Base-by-base conservation (phyloP, 164 flowering plant genomes). In the Pachysandra terminalis region DNA sequence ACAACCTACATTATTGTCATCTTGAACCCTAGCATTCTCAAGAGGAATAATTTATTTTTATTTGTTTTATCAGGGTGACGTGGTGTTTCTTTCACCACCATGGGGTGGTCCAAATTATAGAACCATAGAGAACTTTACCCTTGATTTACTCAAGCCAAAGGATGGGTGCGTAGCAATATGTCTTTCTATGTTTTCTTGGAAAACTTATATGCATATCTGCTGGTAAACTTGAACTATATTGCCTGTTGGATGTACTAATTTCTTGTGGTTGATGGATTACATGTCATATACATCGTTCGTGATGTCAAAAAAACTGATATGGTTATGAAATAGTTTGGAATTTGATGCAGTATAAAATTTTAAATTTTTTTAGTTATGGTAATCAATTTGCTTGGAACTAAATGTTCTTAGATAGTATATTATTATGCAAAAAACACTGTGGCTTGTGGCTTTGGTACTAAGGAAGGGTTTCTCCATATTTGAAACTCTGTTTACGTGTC, bases 21-120 rank as follows among this genome's bases (percentile, higher is more conserved):
- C 7, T 32, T 32, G 37, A 32, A 32, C 7, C 3, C 7, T 32
- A 32, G 37, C 37, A 32, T 3, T 32, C 37, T 32, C 37, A 3
- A 7, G 37, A 32, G 37, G 37, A 32, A 32, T 45, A 61, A 59
- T 63, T 63, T 49, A 9, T 25, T 45, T 26, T 21, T 68, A 49
- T 53, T 57, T 21, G 48, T 66, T 74, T 66, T 26, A 19, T 40
- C 65, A 84, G 89, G 89, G 78, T 26, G 83, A 85, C 41, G 73
- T 74, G 41, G 77, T 73, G 32, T 85, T 83, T 71, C 85, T 85
- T 63, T 65, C 89, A 62, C 87, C 89, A 53, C 89, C 89, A 67
- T 85, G 89, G 89, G 89, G 89, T 40, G 87, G 89, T 51, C 89
- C 89, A 71, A 51, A 78, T 54, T 85, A 85, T 65, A 73, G 35